Evolutionary conservation across 306 rosid species (phyloP).

Genomic region (Begonia peltatifolia): DNA sequence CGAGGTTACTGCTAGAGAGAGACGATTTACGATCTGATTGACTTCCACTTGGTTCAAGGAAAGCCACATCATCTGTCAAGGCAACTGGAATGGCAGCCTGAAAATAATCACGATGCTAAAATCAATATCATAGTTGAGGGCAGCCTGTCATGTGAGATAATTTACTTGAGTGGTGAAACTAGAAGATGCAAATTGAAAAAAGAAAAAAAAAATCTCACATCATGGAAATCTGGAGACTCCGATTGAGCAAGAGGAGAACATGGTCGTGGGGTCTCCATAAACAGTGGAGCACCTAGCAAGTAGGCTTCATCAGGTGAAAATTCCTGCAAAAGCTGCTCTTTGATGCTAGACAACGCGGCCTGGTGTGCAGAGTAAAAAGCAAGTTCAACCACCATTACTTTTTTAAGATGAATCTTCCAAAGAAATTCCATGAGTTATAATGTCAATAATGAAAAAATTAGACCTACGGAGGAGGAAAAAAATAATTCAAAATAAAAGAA

Average conservation of each 20-base stretch:
- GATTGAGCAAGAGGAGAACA: slow-evolving; percentile 60
- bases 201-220: slow-evolving; percentile 25
- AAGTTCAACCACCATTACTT: neutral
- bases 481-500: no score
- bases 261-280: slow-evolving; percentile 73
- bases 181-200: slow-evolving; percentile 8
- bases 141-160: no score
- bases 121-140: neutral
- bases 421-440: no score
- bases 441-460: no score
- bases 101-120: slow-evolving; percentile 14
- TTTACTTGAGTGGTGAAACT: neutral
- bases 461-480: no score
- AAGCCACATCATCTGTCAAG: slow-evolving; percentile 57
- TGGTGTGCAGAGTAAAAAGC: slow-evolving; percentile 18
- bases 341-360: slow-evolving; percentile 65
- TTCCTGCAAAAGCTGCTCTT: slow-evolving; percentile 48
- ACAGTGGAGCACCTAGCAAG: slow-evolving; percentile 65
- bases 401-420: no score
- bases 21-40: slow-evolving; percentile 59
- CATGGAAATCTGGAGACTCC: slow-evolving; percentile 57
- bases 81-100: slow-evolving; percentile 41
- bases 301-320: slow-evolving; percentile 86
- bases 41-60: slow-evolving; percentile 55
- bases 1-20: slow-evolving; percentile 32